Conservation (phyloP, 2,329 filamentous ascomycete genomes). For the Lecanoromycetidae sp. region DNA sequence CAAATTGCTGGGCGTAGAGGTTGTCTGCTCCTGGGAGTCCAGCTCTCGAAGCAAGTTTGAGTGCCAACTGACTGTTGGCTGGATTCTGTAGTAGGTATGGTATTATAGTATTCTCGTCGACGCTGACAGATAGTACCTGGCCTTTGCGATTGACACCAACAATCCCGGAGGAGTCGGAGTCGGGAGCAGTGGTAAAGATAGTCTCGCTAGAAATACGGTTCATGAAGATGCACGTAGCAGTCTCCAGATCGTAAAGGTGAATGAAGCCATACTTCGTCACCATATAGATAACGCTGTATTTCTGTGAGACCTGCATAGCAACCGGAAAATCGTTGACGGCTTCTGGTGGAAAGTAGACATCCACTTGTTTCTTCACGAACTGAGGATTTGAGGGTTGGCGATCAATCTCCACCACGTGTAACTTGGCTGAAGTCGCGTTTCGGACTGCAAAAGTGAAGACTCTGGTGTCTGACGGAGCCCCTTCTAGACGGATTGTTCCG, state of each 20-base stretch:
- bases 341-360: constrained; percentile 94
- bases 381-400: constrained; percentile 77
- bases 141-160: constrained; percentile 95
- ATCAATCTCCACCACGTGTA: constrained; percentile 96
- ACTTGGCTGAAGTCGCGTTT: constrained; percentile 76
- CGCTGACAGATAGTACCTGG: constrained; percentile 84
- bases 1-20: constrained; percentile 85
- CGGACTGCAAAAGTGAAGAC: constrained; percentile 95
- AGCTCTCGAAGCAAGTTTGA: constrained; percentile 90
- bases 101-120: constrained; percentile 84
- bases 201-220: constrained; percentile 99
- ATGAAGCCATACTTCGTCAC: constrained; percentile 99
- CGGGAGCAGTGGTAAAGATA: constrained; percentile 86
- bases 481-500: constrained; percentile 76
- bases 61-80: constrained; percentile 81
- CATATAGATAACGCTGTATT: constrained; percentile 93
- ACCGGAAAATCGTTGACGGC: constrained; percentile 96
- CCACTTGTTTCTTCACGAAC: constrained; percentile 91
- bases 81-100: constrained; percentile 94
- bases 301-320: constrained; percentile 90
- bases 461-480: constrained; percentile 80
- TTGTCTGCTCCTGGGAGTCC: constrained; percentile 89
- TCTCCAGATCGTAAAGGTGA: constrained; percentile 95
- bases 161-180: constrained; percentile 74
- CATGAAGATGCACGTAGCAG: constrained; percentile 94